A percentile compares a stretch with the other conserved stretches of the same genome.
Evolutionary conservation across 2,329 filamentous ascomycete species (phyloP).

Genomic region (Zymoseptoria passerinii): DNA sequence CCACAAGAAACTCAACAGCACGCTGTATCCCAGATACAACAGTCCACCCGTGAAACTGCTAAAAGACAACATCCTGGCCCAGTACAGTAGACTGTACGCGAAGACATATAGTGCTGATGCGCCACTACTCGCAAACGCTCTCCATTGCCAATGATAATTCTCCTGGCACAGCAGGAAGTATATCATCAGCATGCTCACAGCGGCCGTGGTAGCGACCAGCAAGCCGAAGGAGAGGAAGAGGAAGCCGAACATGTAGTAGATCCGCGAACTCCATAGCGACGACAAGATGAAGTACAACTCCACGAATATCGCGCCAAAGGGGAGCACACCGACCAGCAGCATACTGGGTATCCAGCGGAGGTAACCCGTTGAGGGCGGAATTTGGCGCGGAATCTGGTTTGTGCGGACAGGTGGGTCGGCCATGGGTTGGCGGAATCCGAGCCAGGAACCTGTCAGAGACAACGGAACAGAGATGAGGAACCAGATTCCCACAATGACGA

Average conservation of each 20-base stretch:
- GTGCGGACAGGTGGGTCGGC: slow-evolving; percentile 79
- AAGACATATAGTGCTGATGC: slow-evolving; percentile 91
- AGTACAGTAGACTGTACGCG: slow-evolving; percentile 81
- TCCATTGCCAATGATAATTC: slow-evolving; percentile 99
- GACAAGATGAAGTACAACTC: slow-evolving; percentile 99
- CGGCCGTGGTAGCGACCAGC: slow-evolving; percentile 91
- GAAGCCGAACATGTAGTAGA: slow-evolving; percentile 99
- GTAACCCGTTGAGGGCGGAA: slow-evolving; percentile 75
- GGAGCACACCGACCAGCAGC: slow-evolving; percentile 82
- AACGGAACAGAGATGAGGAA: slow-evolving; percentile 92
- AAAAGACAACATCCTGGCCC: slow-evolving; percentile 78
- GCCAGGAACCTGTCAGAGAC: slow-evolving; percentile 82
- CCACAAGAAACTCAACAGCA: slow-evolving; percentile 79
- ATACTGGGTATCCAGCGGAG: slow-evolving; percentile 82
- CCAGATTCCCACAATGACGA: slow-evolving; percentile 89
- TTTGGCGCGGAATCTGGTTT: slow-evolving; percentile 96
- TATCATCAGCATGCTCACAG: slow-evolving; percentile 86
- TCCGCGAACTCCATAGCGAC: slow-evolving; percentile 95
- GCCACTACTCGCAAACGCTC: slow-evolving; percentile 83
- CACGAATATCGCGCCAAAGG: slow-evolving; percentile 94
- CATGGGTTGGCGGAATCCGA: slow-evolving; percentile 67
- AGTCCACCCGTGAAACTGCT: slow-evolving; percentile 78
- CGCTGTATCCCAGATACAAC: slow-evolving; percentile 87
- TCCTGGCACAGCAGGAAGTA: slow-evolving; percentile 95
- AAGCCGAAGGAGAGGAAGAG: slow-evolving; percentile 94